Percentiles rank a stretch among this genome's conserved stretches.
phyloP scores from a whole-genome alignment of 2,329 filamentous ascomycete species.

The Dactylellina sp. region DNA sequence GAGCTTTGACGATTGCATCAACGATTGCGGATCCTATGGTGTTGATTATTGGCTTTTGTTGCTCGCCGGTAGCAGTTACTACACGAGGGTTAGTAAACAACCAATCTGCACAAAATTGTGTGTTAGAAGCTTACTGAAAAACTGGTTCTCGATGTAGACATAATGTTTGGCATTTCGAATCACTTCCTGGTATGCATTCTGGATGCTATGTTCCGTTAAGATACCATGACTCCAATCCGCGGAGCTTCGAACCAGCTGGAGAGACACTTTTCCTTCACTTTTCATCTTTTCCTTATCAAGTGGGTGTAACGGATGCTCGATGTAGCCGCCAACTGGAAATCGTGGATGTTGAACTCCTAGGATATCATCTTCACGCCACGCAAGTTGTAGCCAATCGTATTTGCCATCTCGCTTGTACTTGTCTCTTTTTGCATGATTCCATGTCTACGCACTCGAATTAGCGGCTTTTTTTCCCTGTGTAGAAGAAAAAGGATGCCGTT shows the following conservation, averaged over 20 bases:
- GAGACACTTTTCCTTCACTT: conserved; percentile 78
- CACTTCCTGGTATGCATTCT: conserved; percentile 85
- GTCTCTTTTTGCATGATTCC: conserved; percentile 95
- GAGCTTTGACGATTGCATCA: conserved; percentile 84
- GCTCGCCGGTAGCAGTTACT: conserved; percentile 87
- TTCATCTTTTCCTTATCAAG: conserved; percentile 74
- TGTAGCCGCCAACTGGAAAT: conserved; percentile 87
- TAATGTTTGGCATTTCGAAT: conserved; percentile 90
- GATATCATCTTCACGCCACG: conserved; percentile 84
- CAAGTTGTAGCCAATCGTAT: conserved; percentile 86
- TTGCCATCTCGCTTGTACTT: conserved; percentile 91
- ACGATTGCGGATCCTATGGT: conserved; percentile 89
- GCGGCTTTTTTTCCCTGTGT: neutral
- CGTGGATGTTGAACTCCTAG: conserved; percentile 88
- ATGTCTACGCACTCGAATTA: conserved; percentile 70
- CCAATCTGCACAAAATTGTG: conserved; percentile 49
- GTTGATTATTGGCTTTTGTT: conserved; percentile 87
- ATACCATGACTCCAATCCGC: conserved; percentile 95
- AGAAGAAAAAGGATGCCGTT: neutral
- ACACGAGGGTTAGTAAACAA: conserved; percentile 57
- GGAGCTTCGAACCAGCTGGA: conserved; percentile 89
- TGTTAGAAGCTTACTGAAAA: conserved; percentile 76
- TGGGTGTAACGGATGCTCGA: conserved; percentile 80
- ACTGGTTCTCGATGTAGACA: conserved; percentile 98
- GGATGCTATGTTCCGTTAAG: conserved; percentile 83